phyloP scores from a whole-genome alignment of 1,139 yeast species.

The Pneumocystis carinii region DNA sequence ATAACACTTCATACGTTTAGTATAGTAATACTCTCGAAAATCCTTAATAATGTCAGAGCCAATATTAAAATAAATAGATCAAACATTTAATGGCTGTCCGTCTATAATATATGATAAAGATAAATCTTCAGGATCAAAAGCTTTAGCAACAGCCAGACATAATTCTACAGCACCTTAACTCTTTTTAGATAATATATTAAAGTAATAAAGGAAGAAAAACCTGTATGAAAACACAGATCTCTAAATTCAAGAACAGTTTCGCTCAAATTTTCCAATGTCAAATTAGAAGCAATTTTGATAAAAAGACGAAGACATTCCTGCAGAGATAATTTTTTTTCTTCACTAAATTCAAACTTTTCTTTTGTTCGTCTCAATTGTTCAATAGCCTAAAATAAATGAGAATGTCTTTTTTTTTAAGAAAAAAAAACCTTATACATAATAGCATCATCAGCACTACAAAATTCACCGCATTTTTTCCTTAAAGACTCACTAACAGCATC shows the following conservation, averaged over 20 bases:
- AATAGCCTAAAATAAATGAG: constrained; percentile 36
- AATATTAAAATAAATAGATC: constrained; percentile 1
- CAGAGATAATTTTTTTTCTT: constrained; percentile 54
- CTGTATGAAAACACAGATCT: constrained; percentile 55
- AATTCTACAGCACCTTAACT: constrained; percentile 65
- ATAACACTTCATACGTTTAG: constrained; percentile 46
- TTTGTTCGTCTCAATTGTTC: constrained; percentile 83
- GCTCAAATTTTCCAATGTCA: constrained; percentile 64
- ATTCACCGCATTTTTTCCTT: constrained; percentile 88
- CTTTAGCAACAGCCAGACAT: constrained; percentile 59
- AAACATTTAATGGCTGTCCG: constrained; percentile 29
- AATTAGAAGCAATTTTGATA: constrained; percentile 63
- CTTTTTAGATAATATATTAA: background rate
- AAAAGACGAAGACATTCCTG: constrained; percentile 61
- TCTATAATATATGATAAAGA: constrained; percentile 42
- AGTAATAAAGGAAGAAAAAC: background rate
- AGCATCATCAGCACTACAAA: constrained; percentile 88
- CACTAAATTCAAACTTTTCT: constrained; percentile 35
- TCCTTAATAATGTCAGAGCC: constrained; percentile 21
- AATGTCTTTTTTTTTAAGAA: background rate
- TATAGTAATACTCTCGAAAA: constrained; percentile 31
- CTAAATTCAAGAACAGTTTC: constrained; percentile 70
- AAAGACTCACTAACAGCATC: constrained; percentile 77
- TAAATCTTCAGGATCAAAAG: constrained; percentile 44
- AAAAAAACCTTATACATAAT: constrained; percentile 48